phyloP scores from a whole-genome alignment of 2,329 filamentous ascomycete species.

The Byssochlamys sp. region DNA sequence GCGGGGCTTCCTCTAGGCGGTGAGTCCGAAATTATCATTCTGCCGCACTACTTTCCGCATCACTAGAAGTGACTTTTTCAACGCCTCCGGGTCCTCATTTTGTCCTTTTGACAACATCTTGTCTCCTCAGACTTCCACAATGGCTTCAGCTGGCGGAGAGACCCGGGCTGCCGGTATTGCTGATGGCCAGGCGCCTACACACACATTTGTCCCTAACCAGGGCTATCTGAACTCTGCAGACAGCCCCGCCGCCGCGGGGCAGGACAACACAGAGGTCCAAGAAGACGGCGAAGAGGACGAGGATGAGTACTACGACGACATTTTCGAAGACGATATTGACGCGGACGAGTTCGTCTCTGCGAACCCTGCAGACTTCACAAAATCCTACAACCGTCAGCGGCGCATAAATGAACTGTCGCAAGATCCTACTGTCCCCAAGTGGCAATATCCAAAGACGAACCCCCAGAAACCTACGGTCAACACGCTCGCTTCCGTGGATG shows the following conservation, averaged over 20 bases:
- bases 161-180: constrained; percentile 24
- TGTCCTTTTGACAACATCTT: neutral
- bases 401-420: constrained; percentile 49
- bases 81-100: neutral
- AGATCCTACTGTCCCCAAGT: constrained; percentile 42
- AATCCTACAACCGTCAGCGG: constrained; percentile 78
- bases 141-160: constrained; percentile 16
- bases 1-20: neutral
- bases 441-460: constrained; percentile 60
- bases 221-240: constrained; percentile 35
- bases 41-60: neutral
- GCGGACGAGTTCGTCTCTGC: constrained; percentile 48
- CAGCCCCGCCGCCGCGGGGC: constrained; percentile 23
- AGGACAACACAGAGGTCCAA: constrained; percentile 30
- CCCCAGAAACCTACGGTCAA: constrained; percentile 71
- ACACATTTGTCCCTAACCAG: constrained; percentile 41
- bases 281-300: constrained; percentile 40
- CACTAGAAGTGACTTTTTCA: neutral
- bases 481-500: constrained; percentile 68
- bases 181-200: constrained; percentile 37
- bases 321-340: constrained; percentile 46
- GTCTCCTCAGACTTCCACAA: constrained; percentile 7
- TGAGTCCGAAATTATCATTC: neutral
- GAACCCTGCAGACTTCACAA: constrained; percentile 62
- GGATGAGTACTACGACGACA: constrained; percentile 55